These are phyloP conservation scores for Raffaelea ambrosiae DNA, from an alignment of 2,329 filamentous ascomycete genomes.

Conservation along the genomic window DNA sequence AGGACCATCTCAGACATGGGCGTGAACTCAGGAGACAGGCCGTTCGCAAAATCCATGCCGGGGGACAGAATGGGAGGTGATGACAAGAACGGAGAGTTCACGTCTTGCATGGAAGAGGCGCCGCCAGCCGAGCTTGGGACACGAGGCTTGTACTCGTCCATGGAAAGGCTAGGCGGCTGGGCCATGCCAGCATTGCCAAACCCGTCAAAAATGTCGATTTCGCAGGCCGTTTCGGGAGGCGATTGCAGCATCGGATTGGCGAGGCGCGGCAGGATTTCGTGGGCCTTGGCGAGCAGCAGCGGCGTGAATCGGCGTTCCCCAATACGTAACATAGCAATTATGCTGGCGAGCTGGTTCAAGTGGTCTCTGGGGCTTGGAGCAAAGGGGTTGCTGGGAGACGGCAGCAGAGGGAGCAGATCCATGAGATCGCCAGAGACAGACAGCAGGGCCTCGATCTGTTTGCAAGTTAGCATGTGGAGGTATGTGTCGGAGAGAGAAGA, in stretches of 20 bases:
- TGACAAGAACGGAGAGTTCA: slow-evolving; percentile 42
- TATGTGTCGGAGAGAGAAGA: neutral
- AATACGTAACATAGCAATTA: slow-evolving; percentile 63
- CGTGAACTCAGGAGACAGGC: slow-evolving; percentile 32
- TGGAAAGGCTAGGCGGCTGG: slow-evolving; percentile 35
- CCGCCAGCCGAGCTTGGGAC: slow-evolving; percentile 27
- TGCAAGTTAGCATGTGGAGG: neutral
- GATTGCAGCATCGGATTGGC: slow-evolving; percentile 52
- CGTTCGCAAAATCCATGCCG: slow-evolving; percentile 37
- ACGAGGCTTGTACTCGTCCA: slow-evolving; percentile 41
- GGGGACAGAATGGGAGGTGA: slow-evolving; percentile 48
- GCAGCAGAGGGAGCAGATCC: slow-evolving; percentile 62
- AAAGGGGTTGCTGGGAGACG: slow-evolving; percentile 53
- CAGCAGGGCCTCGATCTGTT: slow-evolving; percentile 68
- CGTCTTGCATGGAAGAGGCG: slow-evolving; percentile 27
- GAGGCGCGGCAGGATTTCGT: slow-evolving; percentile 58
- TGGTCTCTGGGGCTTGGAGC: slow-evolving; percentile 62
- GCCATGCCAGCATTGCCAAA: slow-evolving; percentile 56
- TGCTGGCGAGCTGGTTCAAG: slow-evolving; percentile 58
- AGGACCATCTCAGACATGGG: slow-evolving; percentile 47
- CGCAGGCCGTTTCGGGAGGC: slow-evolving; percentile 43
- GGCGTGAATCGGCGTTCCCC: slow-evolving; percentile 71
- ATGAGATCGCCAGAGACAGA: slow-evolving; percentile 66
- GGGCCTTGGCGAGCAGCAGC: slow-evolving; percentile 66
- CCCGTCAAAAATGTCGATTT: slow-evolving; percentile 57